Evolutionary conservation across 2,329 filamentous ascomycete genomes (phyloP).

Genomic region (Aspergillus ruber): DNA sequence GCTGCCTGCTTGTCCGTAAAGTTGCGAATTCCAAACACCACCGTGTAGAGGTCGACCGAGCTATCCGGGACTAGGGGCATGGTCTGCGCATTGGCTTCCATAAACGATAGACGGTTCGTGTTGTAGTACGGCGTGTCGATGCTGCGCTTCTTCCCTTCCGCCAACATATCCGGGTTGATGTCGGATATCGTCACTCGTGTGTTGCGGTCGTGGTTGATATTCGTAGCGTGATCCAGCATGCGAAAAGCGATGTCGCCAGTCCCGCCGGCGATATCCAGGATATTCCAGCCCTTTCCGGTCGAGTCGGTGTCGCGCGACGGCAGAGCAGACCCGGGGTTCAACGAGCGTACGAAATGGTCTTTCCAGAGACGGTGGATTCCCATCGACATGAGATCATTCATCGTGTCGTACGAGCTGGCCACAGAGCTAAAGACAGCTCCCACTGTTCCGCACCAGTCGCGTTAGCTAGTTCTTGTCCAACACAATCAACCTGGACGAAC

Average conservation of each 20-base stretch:
- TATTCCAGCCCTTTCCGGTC: constrained; percentile 53
- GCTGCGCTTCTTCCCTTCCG: constrained; percentile 76
- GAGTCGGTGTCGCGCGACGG: constrained; percentile 23
- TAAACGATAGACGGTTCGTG: constrained; percentile 57
- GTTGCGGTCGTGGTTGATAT: constrained; percentile 69
- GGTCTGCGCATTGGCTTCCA: constrained; percentile 84
- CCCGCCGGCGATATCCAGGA: constrained; percentile 94
- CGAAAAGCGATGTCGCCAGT: constrained; percentile 98
- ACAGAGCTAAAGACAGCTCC: constrained; percentile 91
- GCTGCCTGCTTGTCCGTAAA: constrained; percentile 88
- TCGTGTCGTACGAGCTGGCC: constrained; percentile 87
- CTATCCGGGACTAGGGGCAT: constrained; percentile 59
- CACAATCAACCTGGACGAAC: constrained; percentile 32
- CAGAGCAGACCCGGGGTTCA: constrained; percentile 68
- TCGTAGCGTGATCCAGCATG: constrained; percentile 80
- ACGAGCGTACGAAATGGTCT: constrained; percentile 86
- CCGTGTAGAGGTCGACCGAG: constrained; percentile 90
- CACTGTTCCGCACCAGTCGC: constrained; percentile 44
- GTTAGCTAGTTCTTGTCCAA: neutral
- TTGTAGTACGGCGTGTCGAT: constrained; percentile 55
- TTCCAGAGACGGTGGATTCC: constrained; percentile 97
- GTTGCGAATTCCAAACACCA: constrained; percentile 95
- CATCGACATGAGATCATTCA: constrained; percentile 99
- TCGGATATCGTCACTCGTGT: constrained; percentile 87
- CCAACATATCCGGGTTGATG: constrained; percentile 93